These are phyloP conservation scores for Ophiocordyceps polyrhachis-furcata DNA, from an alignment of 2,329 filamentous ascomycete genomes.

Conservation along the genomic window DNA sequence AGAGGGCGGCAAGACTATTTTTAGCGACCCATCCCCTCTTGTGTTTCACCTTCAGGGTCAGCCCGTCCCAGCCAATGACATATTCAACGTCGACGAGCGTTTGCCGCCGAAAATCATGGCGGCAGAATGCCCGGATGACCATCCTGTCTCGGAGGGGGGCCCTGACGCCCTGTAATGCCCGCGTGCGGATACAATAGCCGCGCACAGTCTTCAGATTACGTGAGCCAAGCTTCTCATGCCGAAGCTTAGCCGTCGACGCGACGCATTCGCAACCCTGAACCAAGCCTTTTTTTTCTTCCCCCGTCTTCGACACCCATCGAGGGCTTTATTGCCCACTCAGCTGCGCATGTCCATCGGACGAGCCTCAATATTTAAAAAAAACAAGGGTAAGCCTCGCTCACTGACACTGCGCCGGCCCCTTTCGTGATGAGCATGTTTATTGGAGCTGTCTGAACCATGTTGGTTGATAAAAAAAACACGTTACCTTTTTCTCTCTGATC, in stretches of 20 bases:
- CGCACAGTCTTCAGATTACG: neutral
- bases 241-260: neutral
- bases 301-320: neutral
- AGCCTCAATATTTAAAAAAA: neutral
- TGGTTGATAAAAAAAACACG: conserved; percentile 27
- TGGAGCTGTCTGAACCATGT: conserved; percentile 57
- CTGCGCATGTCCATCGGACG: neutral
- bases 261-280: neutral
- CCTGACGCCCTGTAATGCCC: too few species aligned
- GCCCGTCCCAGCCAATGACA: neutral
- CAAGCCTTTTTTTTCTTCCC: neutral
- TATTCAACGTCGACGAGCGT: neutral
- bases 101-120: neutral
- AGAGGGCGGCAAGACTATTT: too few species aligned
- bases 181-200: too few species aligned
- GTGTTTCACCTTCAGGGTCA: too few species aligned
- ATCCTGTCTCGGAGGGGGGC: neutral
- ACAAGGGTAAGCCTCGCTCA: neutral
- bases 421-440: conserved; percentile 37
- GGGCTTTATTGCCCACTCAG: neutral
- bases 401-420: neutral
- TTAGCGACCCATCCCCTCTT: too few species aligned
- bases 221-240: neutral
- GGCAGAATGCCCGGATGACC: neutral
- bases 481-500: conserved; percentile 33